Conservation (phyloP, 2,329 filamentous ascomycete species). For the Dactylonectria macrodidyma region DNA sequence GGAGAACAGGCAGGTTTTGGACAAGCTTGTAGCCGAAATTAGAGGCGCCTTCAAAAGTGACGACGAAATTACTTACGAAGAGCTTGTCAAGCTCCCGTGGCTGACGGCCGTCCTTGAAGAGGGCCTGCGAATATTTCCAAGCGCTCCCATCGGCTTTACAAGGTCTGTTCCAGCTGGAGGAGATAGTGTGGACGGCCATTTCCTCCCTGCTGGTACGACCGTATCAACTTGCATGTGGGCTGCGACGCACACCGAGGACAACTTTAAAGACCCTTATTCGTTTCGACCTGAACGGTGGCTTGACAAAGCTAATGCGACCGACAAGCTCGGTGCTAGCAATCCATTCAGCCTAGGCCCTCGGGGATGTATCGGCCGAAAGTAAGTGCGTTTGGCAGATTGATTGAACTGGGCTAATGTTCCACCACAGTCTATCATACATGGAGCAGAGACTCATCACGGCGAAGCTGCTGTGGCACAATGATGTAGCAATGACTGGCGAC, state of each 20-base stretch:
- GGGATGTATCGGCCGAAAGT: conserved; percentile 61
- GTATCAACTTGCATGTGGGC: conserved; percentile 51
- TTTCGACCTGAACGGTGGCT: conserved; percentile 66
- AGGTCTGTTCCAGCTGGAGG: conserved; percentile 51
- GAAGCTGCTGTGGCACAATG: conserved; percentile 64
- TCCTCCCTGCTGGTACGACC: conserved; percentile 20
- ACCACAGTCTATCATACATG: conserved; percentile 61
- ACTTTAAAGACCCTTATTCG: conserved; percentile 60
- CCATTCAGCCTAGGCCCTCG: conserved; percentile 64
- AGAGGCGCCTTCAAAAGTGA: conserved; percentile 39
- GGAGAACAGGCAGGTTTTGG: conserved; percentile 43
- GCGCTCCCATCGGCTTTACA: conserved; percentile 47
- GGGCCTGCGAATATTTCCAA: conserved; percentile 57
- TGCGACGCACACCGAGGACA: conserved; percentile 56
- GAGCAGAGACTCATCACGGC: conserved; percentile 67
- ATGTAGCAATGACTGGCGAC: conserved; percentile 50
- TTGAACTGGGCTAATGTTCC: conserved; percentile 27
- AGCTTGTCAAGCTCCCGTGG: conserved; percentile 54
- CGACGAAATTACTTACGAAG: conserved; percentile 55
- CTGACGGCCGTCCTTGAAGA: conserved; percentile 60
- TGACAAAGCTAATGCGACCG: conserved; percentile 55
- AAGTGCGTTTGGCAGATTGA: not conserved
- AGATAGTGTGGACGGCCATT: conserved; percentile 20
- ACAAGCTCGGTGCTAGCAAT: conserved; percentile 60
- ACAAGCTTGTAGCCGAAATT: conserved; percentile 56